Conservation (phyloP, 2,329 filamentous ascomycete species). For the Diaporthe velutina region DNA sequence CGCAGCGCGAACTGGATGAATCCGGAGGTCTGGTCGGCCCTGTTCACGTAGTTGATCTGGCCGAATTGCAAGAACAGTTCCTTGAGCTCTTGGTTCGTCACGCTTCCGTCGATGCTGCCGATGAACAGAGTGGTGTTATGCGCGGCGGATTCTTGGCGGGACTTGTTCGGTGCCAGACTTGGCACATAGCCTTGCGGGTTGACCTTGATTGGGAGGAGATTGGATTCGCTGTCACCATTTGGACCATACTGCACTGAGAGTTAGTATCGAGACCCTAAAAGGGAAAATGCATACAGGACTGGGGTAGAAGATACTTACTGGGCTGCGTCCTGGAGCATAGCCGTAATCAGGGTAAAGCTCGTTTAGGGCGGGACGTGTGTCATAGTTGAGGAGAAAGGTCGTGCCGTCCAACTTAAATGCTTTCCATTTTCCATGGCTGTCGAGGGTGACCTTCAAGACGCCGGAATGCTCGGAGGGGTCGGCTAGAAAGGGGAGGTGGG, state of each 20-base stretch:
- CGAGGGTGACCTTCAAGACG: background rate
- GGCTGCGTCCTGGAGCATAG: background rate
- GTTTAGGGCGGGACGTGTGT: background rate
- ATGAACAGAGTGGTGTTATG: constrained; percentile 11
- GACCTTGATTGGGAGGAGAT: background rate
- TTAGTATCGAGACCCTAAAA: background rate
- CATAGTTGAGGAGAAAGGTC: background rate
- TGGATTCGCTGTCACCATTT: no score
- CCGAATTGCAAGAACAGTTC: background rate
- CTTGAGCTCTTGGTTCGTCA: background rate
- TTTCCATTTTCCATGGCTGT: background rate
- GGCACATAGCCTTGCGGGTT: background rate
- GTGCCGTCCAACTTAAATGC: background rate
- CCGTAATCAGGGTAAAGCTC: background rate
- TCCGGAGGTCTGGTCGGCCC: background rate
- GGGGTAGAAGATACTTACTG: background rate
- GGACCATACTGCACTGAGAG: background rate
- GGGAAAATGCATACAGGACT: no score
- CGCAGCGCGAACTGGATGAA: constrained; percentile 4
- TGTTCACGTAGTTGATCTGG: background rate
- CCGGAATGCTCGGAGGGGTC: rapidly evolving
- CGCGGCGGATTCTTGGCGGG: no score
- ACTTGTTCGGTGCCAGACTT: background rate
- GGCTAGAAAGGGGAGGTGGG: background rate
- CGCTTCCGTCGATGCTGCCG: background rate